Conservation (phyloP, 352 stramenopile genomes). For the Albugo candida region DNA sequence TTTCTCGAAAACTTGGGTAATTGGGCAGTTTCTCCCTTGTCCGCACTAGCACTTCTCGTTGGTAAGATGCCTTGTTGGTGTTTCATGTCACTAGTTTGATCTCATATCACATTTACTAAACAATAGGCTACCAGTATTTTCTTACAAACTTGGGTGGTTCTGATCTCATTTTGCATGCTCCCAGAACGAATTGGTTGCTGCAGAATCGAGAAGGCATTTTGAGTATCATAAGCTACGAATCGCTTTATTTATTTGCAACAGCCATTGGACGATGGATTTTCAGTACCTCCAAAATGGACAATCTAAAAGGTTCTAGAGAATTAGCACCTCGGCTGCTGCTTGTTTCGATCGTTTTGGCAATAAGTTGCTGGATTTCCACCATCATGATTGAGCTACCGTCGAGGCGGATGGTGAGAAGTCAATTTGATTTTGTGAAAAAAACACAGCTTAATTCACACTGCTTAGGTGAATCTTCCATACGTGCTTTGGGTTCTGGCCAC, state of each 20-base stretch:
- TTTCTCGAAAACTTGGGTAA: constrained; percentile 27
- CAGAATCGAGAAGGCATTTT: constrained; percentile 93
- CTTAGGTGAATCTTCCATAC: constrained; percentile 44
- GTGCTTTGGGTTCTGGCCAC: constrained; percentile 57
- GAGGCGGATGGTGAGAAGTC: constrained; percentile 34
- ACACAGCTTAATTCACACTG: neutral
- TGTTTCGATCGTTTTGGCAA: neutral
- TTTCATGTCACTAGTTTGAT: neutral
- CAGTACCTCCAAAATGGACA: constrained; percentile 29
- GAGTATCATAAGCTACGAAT: constrained; percentile 81
- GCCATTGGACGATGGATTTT: constrained; percentile 43
- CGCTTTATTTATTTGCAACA: constrained; percentile 72
- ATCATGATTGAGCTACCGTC: constrained; percentile 37
- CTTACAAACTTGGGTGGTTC: constrained; percentile 47
- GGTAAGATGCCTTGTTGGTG: constrained; percentile 9
- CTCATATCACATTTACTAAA: constrained; percentile 5
- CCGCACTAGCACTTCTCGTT: constrained; percentile 18
- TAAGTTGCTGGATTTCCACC: constrained; percentile 12
- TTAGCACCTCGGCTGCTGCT: neutral
- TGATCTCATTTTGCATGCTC: constrained; percentile 55
- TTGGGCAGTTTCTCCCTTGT: constrained; percentile 21
- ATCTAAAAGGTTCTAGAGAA: neutral
- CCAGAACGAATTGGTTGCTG: constrained; percentile 58
- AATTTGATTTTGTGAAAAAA: neutral
- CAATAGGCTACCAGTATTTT: constrained; percentile 64